A percentile compares a stretch with the other conserved stretches of the same genome.
Conservation (phyloP, 805 yeast species). For the Saccharomyces kudriavzevii region DNA sequence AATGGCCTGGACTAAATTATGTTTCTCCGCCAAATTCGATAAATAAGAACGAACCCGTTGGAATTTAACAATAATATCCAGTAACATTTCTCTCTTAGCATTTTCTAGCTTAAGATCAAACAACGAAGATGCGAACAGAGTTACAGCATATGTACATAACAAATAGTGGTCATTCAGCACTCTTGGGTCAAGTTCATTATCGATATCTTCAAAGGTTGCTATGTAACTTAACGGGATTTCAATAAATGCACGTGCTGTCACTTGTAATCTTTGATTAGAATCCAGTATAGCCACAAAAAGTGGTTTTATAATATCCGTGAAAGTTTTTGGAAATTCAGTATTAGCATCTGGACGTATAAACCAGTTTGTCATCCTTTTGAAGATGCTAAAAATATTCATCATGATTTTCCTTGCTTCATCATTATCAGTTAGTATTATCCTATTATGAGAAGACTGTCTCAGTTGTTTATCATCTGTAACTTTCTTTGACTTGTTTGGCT, state of each 20-base stretch:
- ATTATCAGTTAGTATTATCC: not conserved
- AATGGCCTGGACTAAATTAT: slow-evolving; percentile 16
- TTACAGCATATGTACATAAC: slow-evolving; percentile 29
- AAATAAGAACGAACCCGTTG: slow-evolving; percentile 31
- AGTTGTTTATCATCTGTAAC: slow-evolving; percentile 2
- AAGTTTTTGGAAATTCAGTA: slow-evolving; percentile 5
- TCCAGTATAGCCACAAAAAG: slow-evolving; percentile 32
- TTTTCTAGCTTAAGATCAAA: slow-evolving; percentile 24
- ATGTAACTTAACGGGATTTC: slow-evolving; percentile 17
- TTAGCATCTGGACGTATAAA: slow-evolving; percentile 9
- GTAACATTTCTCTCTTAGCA: slow-evolving; percentile 25
- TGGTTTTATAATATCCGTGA: slow-evolving; percentile 24
- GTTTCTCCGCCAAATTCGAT: slow-evolving; percentile 18
- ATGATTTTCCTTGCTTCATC: slow-evolving; percentile 18
- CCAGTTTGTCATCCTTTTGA: slow-evolving; percentile 14
- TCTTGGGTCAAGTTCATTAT: slow-evolving; percentile 16
- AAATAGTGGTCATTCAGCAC: slow-evolving; percentile 8
- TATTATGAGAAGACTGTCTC: not conserved
- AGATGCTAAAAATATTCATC: slow-evolving; percentile 17
- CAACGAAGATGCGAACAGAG: slow-evolving; percentile 29
- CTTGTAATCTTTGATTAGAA: slow-evolving; percentile 27
- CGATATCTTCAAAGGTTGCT: slow-evolving; percentile 15
- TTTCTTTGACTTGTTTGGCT: not conserved
- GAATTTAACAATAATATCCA: slow-evolving; percentile 32
- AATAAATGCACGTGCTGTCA: slow-evolving; percentile 30